These are phyloP conservation scores for Bacidia gigantensis DNA, from an alignment of 495 filamentous ascomycete species.

Conservation along the genomic window DNA sequence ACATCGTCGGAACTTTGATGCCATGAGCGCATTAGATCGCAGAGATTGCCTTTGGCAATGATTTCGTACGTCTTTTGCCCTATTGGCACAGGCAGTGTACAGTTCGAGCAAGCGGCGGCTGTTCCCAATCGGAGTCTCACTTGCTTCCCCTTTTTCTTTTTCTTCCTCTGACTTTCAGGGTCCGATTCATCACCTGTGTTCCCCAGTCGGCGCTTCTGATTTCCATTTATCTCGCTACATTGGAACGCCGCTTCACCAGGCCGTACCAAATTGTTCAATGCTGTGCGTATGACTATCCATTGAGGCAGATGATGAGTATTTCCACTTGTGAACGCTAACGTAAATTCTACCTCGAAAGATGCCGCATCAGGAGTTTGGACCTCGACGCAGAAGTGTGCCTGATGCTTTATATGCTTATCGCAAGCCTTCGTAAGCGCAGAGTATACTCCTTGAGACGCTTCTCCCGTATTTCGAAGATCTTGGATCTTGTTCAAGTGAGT, in stretches of 20 bases:
- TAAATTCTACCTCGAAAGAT: slow-evolving; percentile 17
- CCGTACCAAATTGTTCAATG: not conserved
- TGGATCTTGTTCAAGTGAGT: too few relatives aligned
- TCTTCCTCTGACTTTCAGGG: not conserved
- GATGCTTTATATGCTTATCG: slow-evolving; percentile 21
- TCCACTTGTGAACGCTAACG: slow-evolving; percentile 15
- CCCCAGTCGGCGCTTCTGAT: not conserved
- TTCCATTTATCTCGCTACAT: not conserved
- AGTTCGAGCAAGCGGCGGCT: not conserved
- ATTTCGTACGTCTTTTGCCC: not conserved
- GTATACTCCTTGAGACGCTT: slow-evolving; percentile 23
- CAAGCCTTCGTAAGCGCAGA: slow-evolving; percentile 25
- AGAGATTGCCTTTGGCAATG: slow-evolving; percentile 11
- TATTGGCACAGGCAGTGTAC: too few relatives aligned
- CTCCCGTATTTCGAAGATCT: too few relatives aligned
- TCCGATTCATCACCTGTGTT: too few relatives aligned
- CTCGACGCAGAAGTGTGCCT: slow-evolving; percentile 24
- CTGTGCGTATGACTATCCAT: slow-evolving; percentile 17
- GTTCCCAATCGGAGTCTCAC: not conserved
- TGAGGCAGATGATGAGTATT: not conserved
- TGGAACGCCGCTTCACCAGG: not conserved
- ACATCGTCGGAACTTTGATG: slow-evolving; percentile 9
- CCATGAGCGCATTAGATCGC: slow-evolving; percentile 14
- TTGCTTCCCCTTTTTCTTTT: not conserved
- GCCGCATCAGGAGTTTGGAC: not conserved